These are phyloP conservation scores for Penicillium robsamsonii DNA, from an alignment of 495 filamentous ascomycete species.

Conservation along the genomic window DNA sequence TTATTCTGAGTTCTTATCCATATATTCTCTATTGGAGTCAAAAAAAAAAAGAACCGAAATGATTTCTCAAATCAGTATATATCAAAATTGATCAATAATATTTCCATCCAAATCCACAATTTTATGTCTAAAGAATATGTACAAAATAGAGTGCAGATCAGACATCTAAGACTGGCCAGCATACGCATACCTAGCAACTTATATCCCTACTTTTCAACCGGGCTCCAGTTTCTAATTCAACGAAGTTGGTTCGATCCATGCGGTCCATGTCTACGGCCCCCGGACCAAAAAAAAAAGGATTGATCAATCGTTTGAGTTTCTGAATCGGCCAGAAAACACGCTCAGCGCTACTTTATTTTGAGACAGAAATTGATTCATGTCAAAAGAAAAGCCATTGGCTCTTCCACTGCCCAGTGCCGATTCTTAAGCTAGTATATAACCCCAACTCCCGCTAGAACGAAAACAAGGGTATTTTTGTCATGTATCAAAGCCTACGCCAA, in stretches of 20 bases:
- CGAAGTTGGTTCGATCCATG: too few species aligned
- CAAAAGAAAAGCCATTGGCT: neutral
- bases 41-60: conserved; percentile 6
- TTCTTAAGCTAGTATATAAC: neutral
- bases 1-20: conserved; percentile 5
- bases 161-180: too few species aligned
- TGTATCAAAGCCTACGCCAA: conserved; percentile 8
- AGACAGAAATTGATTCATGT: neutral
- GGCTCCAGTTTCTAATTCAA: too few species aligned
- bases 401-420: neutral
- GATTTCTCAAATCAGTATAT: conserved; percentile 5
- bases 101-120: neutral
- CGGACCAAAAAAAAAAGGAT: neutral
- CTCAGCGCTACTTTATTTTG: neutral
- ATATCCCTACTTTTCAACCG: too few species aligned
- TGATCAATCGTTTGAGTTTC: neutral
- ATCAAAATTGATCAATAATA: conserved; percentile 9
- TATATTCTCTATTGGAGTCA: conserved; percentile 2
- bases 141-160: too few species aligned
- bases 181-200: too few species aligned
- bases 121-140: too few species aligned
- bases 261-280: too few species aligned
- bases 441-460: neutral
- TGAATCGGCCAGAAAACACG: too few species aligned
- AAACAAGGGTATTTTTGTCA: conserved; percentile 3